Evolutionary conservation across 768 basidiomycete genomes (phyloP), one percentile per base, ranked within the genome.

Genomic region (Tephrocybe sp.): DNA sequence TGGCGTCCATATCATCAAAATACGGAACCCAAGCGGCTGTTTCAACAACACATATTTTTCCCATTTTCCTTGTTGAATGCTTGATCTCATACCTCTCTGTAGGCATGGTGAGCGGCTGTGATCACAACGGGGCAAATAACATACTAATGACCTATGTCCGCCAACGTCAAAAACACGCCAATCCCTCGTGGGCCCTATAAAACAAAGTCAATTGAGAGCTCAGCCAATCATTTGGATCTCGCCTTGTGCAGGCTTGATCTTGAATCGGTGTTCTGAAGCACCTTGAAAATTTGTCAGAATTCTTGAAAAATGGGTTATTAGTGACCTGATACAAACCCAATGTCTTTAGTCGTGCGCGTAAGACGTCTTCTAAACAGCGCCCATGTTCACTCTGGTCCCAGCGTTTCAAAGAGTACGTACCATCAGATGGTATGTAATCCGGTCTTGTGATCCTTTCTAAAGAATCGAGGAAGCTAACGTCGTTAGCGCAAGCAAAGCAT

Each of bases 1-100:
- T 85, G 23, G 81, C 80, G 51, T 86, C 78, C 75, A 86, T 81
- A 56, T 87, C 83, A 65, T 87, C 78, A 42, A 88, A 88, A 65
- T 79, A 88, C 10, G 77, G 76, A 12, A 63, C 73, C 76, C 71
- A 80, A 59, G 83, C 79, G 66, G 75, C 83, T 85, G 40, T 25
- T 28, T 25, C 10, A 30, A 12, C 34, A 53, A 44, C 23, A 55
- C 33, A 21, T 10, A 34, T 14, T 7, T n/a, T n/a, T n/a, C 24
- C 18, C 10, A 33, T 18, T 34, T 17, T 21, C 10, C 5, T 32
- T 14, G 7, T 12, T 25, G 20, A 47, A 47, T 17, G 26, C 24
- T 25, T 20, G 15, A 24, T 24, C 17, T 6, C 48, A 39, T 51
- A 62, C 59, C 46, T 58, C 61, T 57, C 59, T 60, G 23, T 9